Conservation (phyloP, 768 basidiomycete species). For the Daedaleopsis sinensis region DNA sequence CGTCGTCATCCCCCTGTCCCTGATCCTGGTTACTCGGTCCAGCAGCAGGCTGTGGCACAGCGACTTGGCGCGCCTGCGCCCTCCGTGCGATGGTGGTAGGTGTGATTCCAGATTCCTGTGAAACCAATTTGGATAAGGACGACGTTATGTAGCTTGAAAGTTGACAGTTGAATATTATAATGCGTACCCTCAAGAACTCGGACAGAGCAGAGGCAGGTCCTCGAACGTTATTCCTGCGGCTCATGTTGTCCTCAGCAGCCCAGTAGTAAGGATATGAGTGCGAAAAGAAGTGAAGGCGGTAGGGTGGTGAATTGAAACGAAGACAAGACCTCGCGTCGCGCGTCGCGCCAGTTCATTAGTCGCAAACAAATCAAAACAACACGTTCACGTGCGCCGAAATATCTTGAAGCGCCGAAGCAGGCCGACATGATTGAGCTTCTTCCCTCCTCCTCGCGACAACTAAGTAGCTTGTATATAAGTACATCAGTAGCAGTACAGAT, state of each 20-base stretch:
- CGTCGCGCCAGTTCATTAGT: constrained; percentile 19
- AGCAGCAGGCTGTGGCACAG: constrained; percentile 27
- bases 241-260: constrained; percentile 19
- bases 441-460: not conserved
- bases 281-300: not conserved
- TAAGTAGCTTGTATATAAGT: too few relatives aligned
- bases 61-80: constrained; percentile 30
- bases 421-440: too few relatives aligned
- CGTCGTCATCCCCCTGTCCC: constrained; percentile 33
- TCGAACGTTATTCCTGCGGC: constrained; percentile 50
- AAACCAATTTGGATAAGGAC: too few relatives aligned
- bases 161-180: too few relatives aligned
- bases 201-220: constrained; percentile 86
- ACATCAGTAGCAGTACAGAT: too few relatives aligned
- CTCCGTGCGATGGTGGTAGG: constrained; percentile 42
- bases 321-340: constrained; percentile 10
- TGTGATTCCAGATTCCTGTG: constrained; percentile 57
- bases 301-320: not conserved
- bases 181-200: constrained; percentile 70
- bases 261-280: not conserved
- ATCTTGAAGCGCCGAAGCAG: not conserved
- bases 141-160: not conserved
- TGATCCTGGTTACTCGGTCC: constrained; percentile 40
- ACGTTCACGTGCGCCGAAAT: not conserved
- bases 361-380: not conserved